Evolutionary conservation across 257 asterid genomes (phyloP).

Genomic region (Echium plantagineum): DNA sequence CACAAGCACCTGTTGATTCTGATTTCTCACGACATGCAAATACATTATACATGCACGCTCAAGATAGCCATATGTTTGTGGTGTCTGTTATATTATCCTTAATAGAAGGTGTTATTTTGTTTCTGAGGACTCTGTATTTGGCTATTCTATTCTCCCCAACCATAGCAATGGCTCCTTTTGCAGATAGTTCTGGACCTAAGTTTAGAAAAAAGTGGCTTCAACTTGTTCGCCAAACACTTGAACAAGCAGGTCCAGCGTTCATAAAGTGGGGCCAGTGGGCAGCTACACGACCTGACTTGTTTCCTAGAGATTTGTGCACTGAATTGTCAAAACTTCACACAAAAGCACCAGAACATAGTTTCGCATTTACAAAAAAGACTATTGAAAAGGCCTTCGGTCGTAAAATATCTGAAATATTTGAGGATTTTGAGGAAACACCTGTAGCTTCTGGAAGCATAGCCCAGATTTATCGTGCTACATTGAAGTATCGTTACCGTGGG

Average conservation of each 20-base stretch:
- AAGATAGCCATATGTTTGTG: conserved; percentile 44
- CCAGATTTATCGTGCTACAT: conserved; percentile 73
- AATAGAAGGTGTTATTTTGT: conserved; percentile 43
- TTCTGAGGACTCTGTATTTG: conserved; percentile 56
- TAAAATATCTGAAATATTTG: conserved; percentile 55
- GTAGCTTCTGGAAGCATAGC: conserved; percentile 94
- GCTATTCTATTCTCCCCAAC: conserved; percentile 70
- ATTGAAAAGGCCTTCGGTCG: conserved; percentile 76
- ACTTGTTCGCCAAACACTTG: conserved; percentile 69
- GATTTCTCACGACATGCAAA: conserved; percentile 32
- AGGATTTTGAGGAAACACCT: conserved; percentile 67
- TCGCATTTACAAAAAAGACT: conserved; percentile 54
- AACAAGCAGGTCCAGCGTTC: conserved; percentile 93
- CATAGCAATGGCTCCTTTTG: conserved; percentile 87
- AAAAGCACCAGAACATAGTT: conserved; percentile 88
- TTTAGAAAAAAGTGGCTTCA: conserved; percentile 78
- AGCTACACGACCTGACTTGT: conserved; percentile 92
- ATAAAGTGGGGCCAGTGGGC: conserved; percentile 99
- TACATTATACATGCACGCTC: conserved; percentile 45
- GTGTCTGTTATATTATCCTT: conserved; percentile 33
- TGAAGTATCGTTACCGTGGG: conserved; percentile 45
- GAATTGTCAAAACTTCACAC: conserved; percentile 90
- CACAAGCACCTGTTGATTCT: conserved; percentile 33
- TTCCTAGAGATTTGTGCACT: conserved; percentile 66
- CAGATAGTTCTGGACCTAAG: conserved; percentile 60